Percentiles rank a stretch among this genome's conserved stretches.
These are phyloP conservation scores for Tagetes patula DNA, from an alignment of 129 eudicot species.

Conservation along the genomic window DNA sequence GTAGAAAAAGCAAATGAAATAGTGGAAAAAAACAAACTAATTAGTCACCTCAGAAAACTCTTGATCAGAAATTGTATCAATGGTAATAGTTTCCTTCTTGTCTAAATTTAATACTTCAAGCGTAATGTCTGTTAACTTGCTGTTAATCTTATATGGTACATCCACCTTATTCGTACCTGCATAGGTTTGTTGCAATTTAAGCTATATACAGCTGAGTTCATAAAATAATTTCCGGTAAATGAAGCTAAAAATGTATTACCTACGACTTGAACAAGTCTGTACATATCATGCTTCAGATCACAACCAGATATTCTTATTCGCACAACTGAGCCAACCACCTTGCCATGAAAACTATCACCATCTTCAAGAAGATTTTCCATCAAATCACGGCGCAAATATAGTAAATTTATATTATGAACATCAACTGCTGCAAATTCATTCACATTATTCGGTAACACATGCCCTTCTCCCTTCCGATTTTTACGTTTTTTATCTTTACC, in stretches of 20 bases:
- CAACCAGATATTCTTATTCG: constrained; percentile 67
- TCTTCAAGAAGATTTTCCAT: constrained; percentile 69
- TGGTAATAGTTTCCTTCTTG: constrained; percentile 77
- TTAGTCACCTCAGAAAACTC: constrained; percentile 72
- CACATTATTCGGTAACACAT: constrained; percentile 47
- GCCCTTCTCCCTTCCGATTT: constrained; percentile 57
- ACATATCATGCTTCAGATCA: constrained; percentile 78
- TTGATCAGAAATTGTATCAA: constrained; percentile 76
- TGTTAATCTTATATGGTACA: constrained; percentile 56
- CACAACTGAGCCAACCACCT: constrained; percentile 88
- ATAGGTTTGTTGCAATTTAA: constrained; percentile 22
- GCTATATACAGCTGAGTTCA: constrained; percentile 8
- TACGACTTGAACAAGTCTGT: constrained; percentile 89
- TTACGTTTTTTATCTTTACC: constrained; percentile 58
- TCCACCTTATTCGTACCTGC: constrained; percentile 74
- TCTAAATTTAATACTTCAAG: constrained; percentile 82
- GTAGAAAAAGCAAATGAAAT: neutral
- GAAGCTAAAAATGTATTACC: constrained; percentile 46
- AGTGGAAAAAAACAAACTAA: constrained; percentile 3
- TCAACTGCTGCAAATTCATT: constrained; percentile 90
- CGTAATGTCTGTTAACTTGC: constrained; percentile 48
- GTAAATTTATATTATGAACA: constrained; percentile 74
- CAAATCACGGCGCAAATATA: constrained; percentile 72
- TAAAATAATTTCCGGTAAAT: neutral
- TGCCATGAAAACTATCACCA: constrained; percentile 56